Evolutionary conservation across 257 asterid species (phyloP).

Genomic region (Plantago elongata): DNA sequence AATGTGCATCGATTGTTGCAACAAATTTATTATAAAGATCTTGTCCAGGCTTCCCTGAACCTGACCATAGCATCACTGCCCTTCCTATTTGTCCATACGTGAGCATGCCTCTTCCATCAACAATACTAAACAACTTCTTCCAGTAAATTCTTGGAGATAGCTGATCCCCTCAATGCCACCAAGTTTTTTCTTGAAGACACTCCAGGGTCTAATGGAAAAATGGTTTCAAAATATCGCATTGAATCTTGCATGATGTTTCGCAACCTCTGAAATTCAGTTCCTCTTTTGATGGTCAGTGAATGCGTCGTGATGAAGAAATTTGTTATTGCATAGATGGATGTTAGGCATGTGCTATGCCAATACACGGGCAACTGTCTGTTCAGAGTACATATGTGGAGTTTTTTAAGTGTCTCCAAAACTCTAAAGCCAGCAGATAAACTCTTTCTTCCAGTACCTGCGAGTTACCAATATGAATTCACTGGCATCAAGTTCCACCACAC

Average conservation of each 20-base stretch:
- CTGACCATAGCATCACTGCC: constrained; percentile 36
- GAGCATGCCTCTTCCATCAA: constrained; percentile 7
- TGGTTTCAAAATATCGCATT: constrained; percentile 22
- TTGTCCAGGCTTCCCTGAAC: constrained; percentile 27
- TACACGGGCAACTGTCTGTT: constrained; percentile 10
- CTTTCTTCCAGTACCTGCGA: constrained; percentile 34
- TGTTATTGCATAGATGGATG: constrained; percentile 30
- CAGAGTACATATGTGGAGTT: constrained; percentile 17
- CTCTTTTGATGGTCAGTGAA: constrained; percentile 11
- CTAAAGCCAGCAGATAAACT: constrained; percentile 33
- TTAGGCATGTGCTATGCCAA: constrained; percentile 31
- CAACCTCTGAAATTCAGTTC: constrained; percentile 11
- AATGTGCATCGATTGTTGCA: neutral
- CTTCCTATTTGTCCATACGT: constrained; percentile 46
- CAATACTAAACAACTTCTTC: constrained; percentile 21
- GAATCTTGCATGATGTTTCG: constrained; percentile 19
- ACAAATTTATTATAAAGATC: constrained; percentile 23
- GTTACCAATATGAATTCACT: constrained; percentile 38
- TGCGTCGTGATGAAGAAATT: constrained; percentile 25
- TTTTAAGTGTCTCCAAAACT: constrained; percentile 38
- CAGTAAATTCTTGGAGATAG: constrained; percentile 30
- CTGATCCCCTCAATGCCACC: constrained; percentile 32
- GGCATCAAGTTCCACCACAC: constrained; percentile 27
- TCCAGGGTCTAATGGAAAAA: constrained; percentile 41
- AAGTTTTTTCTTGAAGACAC: constrained; percentile 27